These are phyloP conservation scores for Boechera stricta DNA, from an alignment of 345 rosid species.

Conservation along the genomic window DNA sequence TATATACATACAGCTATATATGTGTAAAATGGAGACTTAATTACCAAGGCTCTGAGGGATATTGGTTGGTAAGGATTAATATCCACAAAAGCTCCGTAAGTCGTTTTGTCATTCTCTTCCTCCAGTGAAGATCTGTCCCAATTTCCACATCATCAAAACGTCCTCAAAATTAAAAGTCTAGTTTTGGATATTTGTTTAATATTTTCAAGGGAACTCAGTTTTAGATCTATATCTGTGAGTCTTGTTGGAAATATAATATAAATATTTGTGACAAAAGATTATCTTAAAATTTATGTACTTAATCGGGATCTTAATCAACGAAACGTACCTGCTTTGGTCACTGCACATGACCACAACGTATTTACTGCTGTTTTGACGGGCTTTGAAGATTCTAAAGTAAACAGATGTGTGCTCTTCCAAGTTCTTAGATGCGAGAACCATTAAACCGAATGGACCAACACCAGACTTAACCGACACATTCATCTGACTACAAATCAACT, in stretches of 20 bases:
- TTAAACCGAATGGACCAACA: conserved; percentile 79
- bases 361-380: conserved; percentile 38
- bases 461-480: conserved; percentile 56
- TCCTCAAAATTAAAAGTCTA: conserved; percentile 29
- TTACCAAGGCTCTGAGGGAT: conserved; percentile 53
- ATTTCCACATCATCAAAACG: conserved; percentile 31
- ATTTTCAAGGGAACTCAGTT: not conserved
- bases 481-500: conserved; percentile 57
- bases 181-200: conserved; percentile 16
- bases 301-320: conserved; percentile 8
- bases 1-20: not conserved
- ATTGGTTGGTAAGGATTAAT: conserved; percentile 56
- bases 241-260: not conserved
- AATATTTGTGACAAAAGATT: not conserved
- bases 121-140: conserved; percentile 56
- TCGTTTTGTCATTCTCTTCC: conserved; percentile 56
- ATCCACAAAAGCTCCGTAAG: conserved; percentile 64
- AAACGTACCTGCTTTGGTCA: conserved; percentile 72
- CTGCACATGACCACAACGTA: conserved; percentile 84
- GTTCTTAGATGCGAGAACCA: conserved; percentile 64
- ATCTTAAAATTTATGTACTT: not conserved
- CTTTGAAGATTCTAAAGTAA: conserved; percentile 70
- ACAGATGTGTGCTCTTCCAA: conserved; percentile 67
- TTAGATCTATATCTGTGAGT: not conserved
- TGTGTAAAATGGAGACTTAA: conserved; percentile 26